phyloP scores from a whole-genome alignment of 164 flowering plant species.

The Cinnamomum micranthum region DNA sequence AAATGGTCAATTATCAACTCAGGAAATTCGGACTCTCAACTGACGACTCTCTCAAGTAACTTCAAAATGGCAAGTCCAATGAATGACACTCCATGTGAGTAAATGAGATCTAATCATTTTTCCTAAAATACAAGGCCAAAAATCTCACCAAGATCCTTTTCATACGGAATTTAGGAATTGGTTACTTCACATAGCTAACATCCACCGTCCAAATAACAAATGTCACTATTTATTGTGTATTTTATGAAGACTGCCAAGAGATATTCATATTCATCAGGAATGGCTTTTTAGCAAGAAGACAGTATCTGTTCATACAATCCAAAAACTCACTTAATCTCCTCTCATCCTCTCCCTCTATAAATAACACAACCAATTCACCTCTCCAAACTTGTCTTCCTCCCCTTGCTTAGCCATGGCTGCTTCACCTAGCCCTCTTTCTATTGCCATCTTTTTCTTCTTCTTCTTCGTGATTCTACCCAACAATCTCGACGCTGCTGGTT shows the following conservation, averaged over 20 bases:
- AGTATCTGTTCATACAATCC: not conserved
- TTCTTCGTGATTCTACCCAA: not conserved
- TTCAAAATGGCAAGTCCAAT: too few species aligned
- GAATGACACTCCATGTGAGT: too few species aligned
- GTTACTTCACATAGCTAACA: too few species aligned
- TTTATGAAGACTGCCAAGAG: not conserved
- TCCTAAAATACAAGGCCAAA: too few species aligned
- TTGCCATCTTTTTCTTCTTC: not conserved
- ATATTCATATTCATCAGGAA: not conserved
- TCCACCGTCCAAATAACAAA: too few species aligned
- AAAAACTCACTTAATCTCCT: not conserved
- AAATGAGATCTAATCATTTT: too few species aligned
- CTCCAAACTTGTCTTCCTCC: not conserved
- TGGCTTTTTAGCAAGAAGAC: not conserved
- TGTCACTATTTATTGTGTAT: not conserved
- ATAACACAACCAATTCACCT: not conserved
- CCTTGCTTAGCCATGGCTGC: not conserved
- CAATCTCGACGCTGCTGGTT: slow-evolving; percentile 14
- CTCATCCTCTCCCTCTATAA: not conserved
- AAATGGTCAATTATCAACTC: too few species aligned
- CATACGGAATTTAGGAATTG: too few species aligned
- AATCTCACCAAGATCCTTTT: too few species aligned
- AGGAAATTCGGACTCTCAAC: too few species aligned
- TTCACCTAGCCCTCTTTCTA: not conserved
- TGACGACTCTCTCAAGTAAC: too few species aligned